phyloP scores from a whole-genome alignment of 345 rosid genomes.

The Noccaea caerulescens region DNA sequence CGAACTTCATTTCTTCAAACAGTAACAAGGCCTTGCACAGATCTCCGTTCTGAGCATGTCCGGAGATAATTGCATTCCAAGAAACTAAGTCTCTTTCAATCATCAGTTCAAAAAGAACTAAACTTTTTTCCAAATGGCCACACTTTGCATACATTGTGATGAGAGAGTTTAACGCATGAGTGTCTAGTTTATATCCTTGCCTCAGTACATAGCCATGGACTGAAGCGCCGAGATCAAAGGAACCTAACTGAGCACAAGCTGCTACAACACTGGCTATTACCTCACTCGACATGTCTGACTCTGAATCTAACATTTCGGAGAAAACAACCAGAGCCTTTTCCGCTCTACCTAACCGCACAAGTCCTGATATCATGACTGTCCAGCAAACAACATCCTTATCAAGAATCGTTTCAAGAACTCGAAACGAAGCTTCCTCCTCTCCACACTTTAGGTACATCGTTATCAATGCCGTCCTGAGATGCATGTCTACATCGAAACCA shows the following conservation, averaged over 20 bases:
- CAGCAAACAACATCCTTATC: slow-evolving; percentile 70
- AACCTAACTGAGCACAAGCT: slow-evolving; percentile 68
- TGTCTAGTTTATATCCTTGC: slow-evolving; percentile 51
- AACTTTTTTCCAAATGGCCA: slow-evolving; percentile 56
- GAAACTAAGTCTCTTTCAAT: slow-evolving; percentile 61
- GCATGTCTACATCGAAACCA: slow-evolving; percentile 55
- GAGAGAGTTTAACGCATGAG: slow-evolving; percentile 66
- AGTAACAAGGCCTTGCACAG: slow-evolving; percentile 52
- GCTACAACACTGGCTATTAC: slow-evolving; percentile 67
- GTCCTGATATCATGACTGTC: slow-evolving; percentile 84
- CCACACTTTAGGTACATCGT: slow-evolving; percentile 75
- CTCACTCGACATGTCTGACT: slow-evolving; percentile 57
- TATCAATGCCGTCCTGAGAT: slow-evolving; percentile 62
- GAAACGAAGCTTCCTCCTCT: slow-evolving; percentile 51
- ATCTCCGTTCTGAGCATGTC: slow-evolving; percentile 65
- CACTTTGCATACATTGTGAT: slow-evolving; percentile 77
- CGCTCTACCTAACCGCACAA: slow-evolving; percentile 64
- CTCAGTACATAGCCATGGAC: slow-evolving; percentile 67
- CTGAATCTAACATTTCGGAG: slow-evolving; percentile 55
- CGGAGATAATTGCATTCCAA: slow-evolving; percentile 84
- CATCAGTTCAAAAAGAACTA: slow-evolving; percentile 57
- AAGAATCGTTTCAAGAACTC: slow-evolving; percentile 45
- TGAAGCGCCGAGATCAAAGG: slow-evolving; percentile 57
- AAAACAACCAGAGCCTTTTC: slow-evolving; percentile 59
- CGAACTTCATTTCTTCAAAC: slow-evolving; percentile 55